phyloP scores from a whole-genome alignment of 192 early-diverging fungal species.

The Chytriomyces hyalinus region DNA sequence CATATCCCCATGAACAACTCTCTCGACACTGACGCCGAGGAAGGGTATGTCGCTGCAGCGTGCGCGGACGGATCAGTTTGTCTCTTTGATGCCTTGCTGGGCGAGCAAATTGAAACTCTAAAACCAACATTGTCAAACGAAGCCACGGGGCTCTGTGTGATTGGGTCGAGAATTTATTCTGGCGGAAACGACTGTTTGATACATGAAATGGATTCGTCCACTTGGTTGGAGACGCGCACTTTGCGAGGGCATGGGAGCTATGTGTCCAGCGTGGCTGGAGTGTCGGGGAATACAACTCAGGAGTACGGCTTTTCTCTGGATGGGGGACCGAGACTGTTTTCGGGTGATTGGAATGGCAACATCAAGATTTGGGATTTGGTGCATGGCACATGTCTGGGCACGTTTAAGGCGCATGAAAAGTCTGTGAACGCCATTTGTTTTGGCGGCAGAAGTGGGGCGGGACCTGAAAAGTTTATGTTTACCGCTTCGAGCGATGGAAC shows the following conservation, averaged over 20 bases:
- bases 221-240: neutral
- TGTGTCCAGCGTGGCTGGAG: conserved; percentile 24
- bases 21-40: neutral
- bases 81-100: conserved; percentile 7
- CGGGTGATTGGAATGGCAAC: conserved; percentile 23
- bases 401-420: conserved; percentile 2
- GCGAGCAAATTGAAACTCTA: conserved; percentile 12
- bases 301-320: neutral
- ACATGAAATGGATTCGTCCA: conserved; percentile 15
- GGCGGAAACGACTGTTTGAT: conserved; percentile 32
- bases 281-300: neutral
- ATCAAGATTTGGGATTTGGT: conserved; percentile 32
- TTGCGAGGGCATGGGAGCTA: conserved; percentile 32
- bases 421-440: conserved; percentile 21
- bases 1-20: neutral
- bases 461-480: neutral
- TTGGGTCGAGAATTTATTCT: conserved; percentile 10
- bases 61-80: conserved; percentile 14
- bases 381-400: neutral
- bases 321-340: conserved; percentile 28
- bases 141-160: conserved; percentile 8
- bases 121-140: conserved; percentile 11
- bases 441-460: neutral
- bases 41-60: conserved; percentile 9
- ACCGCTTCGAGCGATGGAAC: conserved; percentile 11